These are phyloP conservation scores for Colletotrichum shisoi DNA, from an alignment of 2,329 filamentous ascomycete genomes.

Conservation along the genomic window DNA sequence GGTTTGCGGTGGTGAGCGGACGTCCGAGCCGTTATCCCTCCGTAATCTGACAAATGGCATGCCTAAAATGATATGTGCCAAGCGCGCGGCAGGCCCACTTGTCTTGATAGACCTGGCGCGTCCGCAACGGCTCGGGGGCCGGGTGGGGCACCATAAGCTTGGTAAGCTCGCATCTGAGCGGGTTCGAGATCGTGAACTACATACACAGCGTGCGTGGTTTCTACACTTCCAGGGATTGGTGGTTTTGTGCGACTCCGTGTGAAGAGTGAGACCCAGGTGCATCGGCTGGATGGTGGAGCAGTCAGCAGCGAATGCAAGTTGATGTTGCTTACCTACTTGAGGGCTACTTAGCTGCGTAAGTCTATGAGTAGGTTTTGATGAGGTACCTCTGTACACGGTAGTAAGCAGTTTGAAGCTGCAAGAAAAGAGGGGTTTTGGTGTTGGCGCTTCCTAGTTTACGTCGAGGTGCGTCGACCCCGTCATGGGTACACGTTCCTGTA, in stretches of 20 bases:
- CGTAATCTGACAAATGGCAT: slow-evolving; percentile 7
- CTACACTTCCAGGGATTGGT: neutral
- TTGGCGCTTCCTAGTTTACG: slow-evolving; percentile 15
- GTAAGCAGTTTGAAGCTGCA: neutral
- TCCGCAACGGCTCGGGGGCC: no score
- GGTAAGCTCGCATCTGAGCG: slow-evolving; percentile 18
- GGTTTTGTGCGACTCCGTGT: neutral
- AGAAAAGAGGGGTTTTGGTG: neutral
- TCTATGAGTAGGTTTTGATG: no score
- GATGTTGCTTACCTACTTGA: no score
- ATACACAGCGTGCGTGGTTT: neutral
- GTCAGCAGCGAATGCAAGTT: no score
- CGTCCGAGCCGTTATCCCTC: slow-evolving; percentile 5
- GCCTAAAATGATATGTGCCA: no score
- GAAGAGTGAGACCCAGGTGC: neutral
- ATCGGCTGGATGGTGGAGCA: no score
- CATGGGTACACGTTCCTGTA: neutral
- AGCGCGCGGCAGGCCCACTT: neutral
- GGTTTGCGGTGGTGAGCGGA: neutral
- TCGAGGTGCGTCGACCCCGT: slow-evolving; percentile 18
- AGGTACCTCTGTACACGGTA: no score
- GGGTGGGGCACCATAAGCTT: slow-evolving; percentile 1
- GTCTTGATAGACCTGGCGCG: neutral
- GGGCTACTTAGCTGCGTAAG: no score
- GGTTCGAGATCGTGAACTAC: neutral